phyloP scores from a whole-genome alignment of 2,329 filamentous ascomycete species.

The Talaromyces rugulosus region DNA sequence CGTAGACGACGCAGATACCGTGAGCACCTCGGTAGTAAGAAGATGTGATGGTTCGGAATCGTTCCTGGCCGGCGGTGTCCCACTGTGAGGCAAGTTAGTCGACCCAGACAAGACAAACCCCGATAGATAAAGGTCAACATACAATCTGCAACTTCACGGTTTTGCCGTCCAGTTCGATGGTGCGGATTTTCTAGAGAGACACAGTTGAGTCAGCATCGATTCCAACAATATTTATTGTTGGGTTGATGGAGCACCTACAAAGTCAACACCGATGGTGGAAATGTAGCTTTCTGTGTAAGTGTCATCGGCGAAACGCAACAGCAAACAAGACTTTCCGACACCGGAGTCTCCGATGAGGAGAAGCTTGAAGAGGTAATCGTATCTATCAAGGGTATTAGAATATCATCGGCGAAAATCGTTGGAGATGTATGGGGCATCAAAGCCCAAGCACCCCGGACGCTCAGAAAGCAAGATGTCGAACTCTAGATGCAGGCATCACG shows the following conservation, averaged over 20 bases:
- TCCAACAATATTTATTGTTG: background rate
- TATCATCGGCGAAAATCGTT: background rate
- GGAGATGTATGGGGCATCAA: background rate
- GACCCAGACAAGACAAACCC: background rate
- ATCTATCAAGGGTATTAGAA: slow-evolving; percentile 57
- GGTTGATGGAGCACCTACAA: slow-evolving; percentile 60
- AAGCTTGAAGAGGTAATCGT: slow-evolving; percentile 99
- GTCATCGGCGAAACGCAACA: slow-evolving; percentile 96
- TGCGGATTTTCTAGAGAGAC: slow-evolving; percentile 87
- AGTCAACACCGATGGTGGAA: slow-evolving; percentile 98
- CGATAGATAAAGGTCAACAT: slow-evolving; percentile 22
- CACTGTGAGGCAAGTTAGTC: slow-evolving; percentile 58
- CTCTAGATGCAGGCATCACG: slow-evolving; percentile 19
- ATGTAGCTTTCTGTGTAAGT: slow-evolving; percentile 99
- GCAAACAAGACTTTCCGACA: slow-evolving; percentile 98
- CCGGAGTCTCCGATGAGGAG: slow-evolving; percentile 99
- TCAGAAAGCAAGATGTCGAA: slow-evolving; percentile 11
- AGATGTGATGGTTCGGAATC: slow-evolving; percentile 98
- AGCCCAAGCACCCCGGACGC: background rate
- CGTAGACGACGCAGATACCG: slow-evolving; percentile 99
- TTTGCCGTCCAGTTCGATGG: slow-evolving; percentile 98
- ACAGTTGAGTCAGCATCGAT: background rate
- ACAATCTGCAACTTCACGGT: slow-evolving; percentile 99
- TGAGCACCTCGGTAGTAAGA: slow-evolving; percentile 99
- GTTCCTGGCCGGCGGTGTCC: slow-evolving; percentile 98